These are phyloP conservation scores for Raffaelea arxii DNA, from an alignment of 2,329 filamentous ascomycete species.

Conservation along the genomic window DNA sequence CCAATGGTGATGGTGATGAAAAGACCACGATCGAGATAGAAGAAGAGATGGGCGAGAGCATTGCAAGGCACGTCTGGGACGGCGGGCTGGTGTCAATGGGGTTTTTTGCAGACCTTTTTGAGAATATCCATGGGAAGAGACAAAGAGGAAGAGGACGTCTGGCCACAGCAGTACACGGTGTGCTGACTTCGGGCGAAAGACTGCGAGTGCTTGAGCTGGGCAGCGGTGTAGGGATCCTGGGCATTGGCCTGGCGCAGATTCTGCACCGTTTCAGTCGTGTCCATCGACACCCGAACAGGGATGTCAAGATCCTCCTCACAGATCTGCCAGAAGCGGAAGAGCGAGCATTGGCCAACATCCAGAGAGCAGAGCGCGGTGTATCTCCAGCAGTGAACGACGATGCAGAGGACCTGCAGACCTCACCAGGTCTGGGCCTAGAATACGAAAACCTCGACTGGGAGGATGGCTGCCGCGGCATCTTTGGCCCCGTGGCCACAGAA, in stretches of 20 bases:
- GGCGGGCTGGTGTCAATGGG: slow-evolving; percentile 39
- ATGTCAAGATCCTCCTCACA: slow-evolving; percentile 29
- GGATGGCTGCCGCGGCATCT: slow-evolving; percentile 32
- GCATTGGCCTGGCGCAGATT: slow-evolving; percentile 33
- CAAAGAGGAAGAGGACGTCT: background rate
- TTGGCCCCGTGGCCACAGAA: slow-evolving; percentile 29
- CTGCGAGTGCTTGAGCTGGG: slow-evolving; percentile 45
- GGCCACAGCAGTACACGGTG: background rate
- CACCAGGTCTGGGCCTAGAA: slow-evolving; percentile 19
- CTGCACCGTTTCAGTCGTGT: background rate
- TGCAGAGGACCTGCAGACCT: no score
- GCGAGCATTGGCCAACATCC: slow-evolving; percentile 38
- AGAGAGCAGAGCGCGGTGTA: slow-evolving; percentile 1
- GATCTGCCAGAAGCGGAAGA: slow-evolving; percentile 45
- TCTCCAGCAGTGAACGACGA: background rate
- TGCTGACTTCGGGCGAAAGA: background rate
- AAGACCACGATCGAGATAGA: slow-evolving; percentile 30
- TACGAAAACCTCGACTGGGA: slow-evolving; percentile 52
- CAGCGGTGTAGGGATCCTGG: slow-evolving; percentile 46
- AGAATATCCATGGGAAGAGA: slow-evolving; percentile 1
- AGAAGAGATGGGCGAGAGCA: slow-evolving; percentile 50
- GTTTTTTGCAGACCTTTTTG: slow-evolving; percentile 21
- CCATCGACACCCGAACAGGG: background rate
- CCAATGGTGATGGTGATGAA: slow-evolving; percentile 7
- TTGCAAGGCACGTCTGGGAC: slow-evolving; percentile 51